Evolutionary conservation across 2,329 filamentous ascomycete genomes (phyloP), one percentile per base, ranked within the genome.

Genomic region (Exophiala dermatitidis): DNA sequence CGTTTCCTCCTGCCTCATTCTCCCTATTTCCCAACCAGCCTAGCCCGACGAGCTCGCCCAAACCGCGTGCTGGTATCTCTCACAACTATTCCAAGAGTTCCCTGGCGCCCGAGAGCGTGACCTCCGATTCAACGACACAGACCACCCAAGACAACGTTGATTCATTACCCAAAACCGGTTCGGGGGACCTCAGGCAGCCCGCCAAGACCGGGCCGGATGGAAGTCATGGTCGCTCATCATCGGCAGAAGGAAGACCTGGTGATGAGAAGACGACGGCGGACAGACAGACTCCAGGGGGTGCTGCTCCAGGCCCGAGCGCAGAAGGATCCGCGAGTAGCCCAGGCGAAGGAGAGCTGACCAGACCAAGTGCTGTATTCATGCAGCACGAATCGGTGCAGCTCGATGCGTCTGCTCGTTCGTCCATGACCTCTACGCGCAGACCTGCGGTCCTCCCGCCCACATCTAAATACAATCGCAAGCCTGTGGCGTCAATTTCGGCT

Each of bases 401-500:
- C 9, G 50, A 49, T 37, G 30, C 45, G 26, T 60, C 57, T 4
- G 46, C 58, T 8, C 52, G 54, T 3, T 59, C 60, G 29, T 61
- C 60, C 2, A 58, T 57, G 43, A 45, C 47, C 6, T 62, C 60
- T 3, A 53, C 48, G 7, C 47, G 53, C 32, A 56, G 41, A 29
- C 52, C 34, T 31, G 40, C 41, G 30, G 47, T 60, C 6, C 48
- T 54, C 28, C 57, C 58, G 10, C 61, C 61, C 4, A 63, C 61
- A 1, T 63, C 61, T 19, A 62, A 58, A 50, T 63, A 61, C 50
- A 63, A 62, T 41, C 55, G 60, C 29, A 63, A 63, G 44, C 53
- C 52, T 10, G 52, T 61, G 43, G 29, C 47, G 19, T 53, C 53
- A 6, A 48, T 56, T 7, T 42, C 54, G 9, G 30, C 40, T 9